A percentile compares a stretch with the other conserved stretches of the same genome.
Conservation (phyloP, 73 alveolate species). For the Paramecium bursaria region DNA sequence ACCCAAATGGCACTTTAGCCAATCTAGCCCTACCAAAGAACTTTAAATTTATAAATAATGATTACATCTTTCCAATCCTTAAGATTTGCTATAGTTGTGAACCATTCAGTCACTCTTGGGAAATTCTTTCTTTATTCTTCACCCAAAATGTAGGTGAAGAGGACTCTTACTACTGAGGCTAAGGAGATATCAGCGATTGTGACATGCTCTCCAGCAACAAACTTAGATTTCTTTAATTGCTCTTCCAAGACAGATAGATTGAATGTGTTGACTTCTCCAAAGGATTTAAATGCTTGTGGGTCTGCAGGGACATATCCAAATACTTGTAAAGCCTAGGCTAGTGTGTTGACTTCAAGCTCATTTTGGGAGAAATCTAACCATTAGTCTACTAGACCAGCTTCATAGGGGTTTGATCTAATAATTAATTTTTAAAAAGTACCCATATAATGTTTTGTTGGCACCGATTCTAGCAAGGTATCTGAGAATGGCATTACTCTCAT, state of each 20-base stretch:
- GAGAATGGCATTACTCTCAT: slow-evolving; percentile 76
- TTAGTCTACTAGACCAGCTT: slow-evolving; percentile 75
- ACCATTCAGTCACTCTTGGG: slow-evolving; percentile 80
- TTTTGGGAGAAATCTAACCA: slow-evolving; percentile 77
- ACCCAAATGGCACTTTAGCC: slow-evolving; percentile 23
- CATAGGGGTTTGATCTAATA: slow-evolving; percentile 57
- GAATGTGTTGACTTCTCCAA: slow-evolving; percentile 71
- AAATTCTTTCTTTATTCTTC: slow-evolving; percentile 81
- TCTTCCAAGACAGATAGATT: slow-evolving; percentile 74
- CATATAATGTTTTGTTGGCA: slow-evolving; percentile 30
- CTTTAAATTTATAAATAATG: background rate
- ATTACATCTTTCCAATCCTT: slow-evolving; percentile 66
- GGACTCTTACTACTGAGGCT: slow-evolving; percentile 74
- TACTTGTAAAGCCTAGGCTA: slow-evolving; percentile 72
- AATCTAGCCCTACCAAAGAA: slow-evolving; percentile 41
- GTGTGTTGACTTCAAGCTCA: slow-evolving; percentile 76
- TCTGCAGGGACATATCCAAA: slow-evolving; percentile 81
- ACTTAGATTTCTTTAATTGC: slow-evolving; percentile 78
- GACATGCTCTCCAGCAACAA: slow-evolving; percentile 84
- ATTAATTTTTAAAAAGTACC: background rate
- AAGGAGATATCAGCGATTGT: slow-evolving; percentile 93
- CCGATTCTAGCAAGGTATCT: slow-evolving; percentile 77
- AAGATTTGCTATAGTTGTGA: slow-evolving; percentile 73
- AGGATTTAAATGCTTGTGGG: slow-evolving; percentile 71
- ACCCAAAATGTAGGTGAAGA: slow-evolving; percentile 78